Evolutionary conservation across 192 early-diverging fungal species (phyloP).

Genomic region (Powellomyces hirtus): DNA sequence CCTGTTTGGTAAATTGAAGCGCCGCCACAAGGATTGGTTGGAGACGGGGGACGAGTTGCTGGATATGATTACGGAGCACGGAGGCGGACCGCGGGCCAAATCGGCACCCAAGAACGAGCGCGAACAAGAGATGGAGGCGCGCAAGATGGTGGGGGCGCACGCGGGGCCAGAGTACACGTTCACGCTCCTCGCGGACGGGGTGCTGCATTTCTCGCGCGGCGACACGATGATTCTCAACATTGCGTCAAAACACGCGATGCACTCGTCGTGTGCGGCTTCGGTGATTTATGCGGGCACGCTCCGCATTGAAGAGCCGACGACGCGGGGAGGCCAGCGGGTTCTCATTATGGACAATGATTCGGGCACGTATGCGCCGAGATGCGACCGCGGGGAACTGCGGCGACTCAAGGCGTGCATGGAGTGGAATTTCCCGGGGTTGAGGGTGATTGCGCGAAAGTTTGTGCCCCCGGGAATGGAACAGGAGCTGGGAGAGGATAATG

Average conservation of each 20-base stretch:
- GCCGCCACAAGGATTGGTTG: slow-evolving; percentile 3
- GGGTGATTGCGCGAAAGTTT: not conserved
- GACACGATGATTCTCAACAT: slow-evolving; percentile 5
- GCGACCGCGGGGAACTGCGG: slow-evolving; percentile 14
- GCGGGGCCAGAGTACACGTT: slow-evolving; percentile 22
- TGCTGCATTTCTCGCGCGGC: slow-evolving; percentile 26
- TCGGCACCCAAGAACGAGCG: not conserved
- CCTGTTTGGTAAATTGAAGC: slow-evolving; percentile 14
- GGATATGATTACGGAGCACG: slow-evolving; percentile 11
- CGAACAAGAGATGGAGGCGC: not conserved
- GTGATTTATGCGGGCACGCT: slow-evolving; percentile 27
- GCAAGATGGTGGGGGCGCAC: not conserved
- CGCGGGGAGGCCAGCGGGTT: not conserved
- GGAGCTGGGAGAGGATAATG: not conserved
- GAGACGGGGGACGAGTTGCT: slow-evolving; percentile 7
- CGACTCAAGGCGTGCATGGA: slow-evolving; percentile 9
- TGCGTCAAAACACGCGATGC: slow-evolving; percentile 23
- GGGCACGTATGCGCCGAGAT: slow-evolving; percentile 25
- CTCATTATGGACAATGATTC: slow-evolving; percentile 25
- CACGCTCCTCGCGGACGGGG: slow-evolving; percentile 22
- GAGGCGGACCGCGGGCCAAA: not conserved
- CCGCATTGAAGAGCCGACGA: slow-evolving; percentile 4
- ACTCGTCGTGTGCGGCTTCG: not conserved
- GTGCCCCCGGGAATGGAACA: slow-evolving; percentile 2
- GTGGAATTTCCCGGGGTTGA: slow-evolving; percentile 21